Evolutionary conservation across 2,329 filamentous ascomycete genomes (phyloP).

Genomic region (Verticillium albo-atrum): DNA sequence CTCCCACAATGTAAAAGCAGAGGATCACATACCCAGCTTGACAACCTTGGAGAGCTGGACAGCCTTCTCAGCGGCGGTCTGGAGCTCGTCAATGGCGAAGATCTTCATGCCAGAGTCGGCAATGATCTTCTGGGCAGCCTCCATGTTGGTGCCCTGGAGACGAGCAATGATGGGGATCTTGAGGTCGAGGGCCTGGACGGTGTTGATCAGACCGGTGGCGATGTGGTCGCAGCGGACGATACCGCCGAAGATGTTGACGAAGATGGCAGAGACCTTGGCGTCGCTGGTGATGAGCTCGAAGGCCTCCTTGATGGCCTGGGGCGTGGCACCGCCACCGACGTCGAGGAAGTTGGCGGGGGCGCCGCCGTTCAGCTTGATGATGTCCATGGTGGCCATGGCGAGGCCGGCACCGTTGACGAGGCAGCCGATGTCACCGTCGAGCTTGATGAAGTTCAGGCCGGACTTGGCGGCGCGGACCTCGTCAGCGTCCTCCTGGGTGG

Average conservation of each 20-base stretch:
- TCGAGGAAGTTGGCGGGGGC: constrained; percentile 97
- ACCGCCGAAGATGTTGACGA: constrained; percentile 99
- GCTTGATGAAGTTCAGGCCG: constrained; percentile 99
- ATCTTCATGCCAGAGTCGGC: constrained; percentile 99
- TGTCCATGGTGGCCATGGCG: constrained; percentile 99
- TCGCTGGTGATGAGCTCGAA: constrained; percentile 99
- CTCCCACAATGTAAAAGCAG: constrained; percentile 1
- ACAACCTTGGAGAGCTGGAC: constrained; percentile 99
- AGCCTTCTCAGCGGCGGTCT: constrained; percentile 94
- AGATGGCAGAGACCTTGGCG: constrained; percentile 96
- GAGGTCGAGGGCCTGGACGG: constrained; percentile 90
- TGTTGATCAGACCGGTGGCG: constrained; percentile 91
- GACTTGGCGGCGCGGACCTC: constrained; percentile 92
- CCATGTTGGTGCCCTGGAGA: constrained; percentile 98
- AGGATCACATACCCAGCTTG: constrained; percentile 58
- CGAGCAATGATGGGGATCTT: constrained; percentile 95
- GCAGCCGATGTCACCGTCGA: constrained; percentile 98
- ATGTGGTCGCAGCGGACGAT: constrained; percentile 98
- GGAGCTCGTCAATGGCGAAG: constrained; percentile 98
- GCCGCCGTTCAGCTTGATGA: constrained; percentile 99
- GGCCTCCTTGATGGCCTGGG: constrained; percentile 92
- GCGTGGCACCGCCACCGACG: constrained; percentile 95
- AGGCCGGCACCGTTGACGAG: constrained; percentile 98
- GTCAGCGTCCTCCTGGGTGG: constrained; percentile 91
- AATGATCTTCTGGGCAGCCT: constrained; percentile 86